Evolutionary conservation across 805 yeast species (phyloP).

Genomic region (Candida multigemmis): DNA sequence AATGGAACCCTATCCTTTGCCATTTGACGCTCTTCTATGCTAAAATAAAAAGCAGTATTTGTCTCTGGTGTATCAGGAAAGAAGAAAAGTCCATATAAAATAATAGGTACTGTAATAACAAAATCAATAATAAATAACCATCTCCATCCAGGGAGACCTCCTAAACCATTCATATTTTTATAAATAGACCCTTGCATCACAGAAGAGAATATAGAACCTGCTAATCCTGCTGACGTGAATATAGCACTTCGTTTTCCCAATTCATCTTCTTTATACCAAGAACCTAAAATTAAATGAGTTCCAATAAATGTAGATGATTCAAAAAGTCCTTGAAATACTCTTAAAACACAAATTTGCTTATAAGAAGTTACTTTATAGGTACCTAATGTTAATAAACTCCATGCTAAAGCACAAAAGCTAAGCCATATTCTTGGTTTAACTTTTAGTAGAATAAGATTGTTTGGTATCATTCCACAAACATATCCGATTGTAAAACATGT

Average conservation of each 20-base stretch:
- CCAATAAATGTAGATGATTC: constrained; percentile 52
- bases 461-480: constrained; percentile 53
- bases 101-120: constrained; percentile 47
- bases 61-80: constrained; percentile 55
- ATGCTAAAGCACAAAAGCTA: constrained; percentile 41
- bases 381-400: constrained; percentile 50
- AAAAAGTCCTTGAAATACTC: constrained; percentile 54
- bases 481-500: constrained; percentile 56
- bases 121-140: constrained; percentile 65
- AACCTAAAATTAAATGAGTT: constrained; percentile 44
- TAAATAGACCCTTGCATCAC: constrained; percentile 51
- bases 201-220: constrained; percentile 48
- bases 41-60: constrained; percentile 15
- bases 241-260: constrained; percentile 43
- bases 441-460: constrained; percentile 42
- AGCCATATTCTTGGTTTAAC: constrained; percentile 52
- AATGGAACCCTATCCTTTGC: constrained; percentile 25
- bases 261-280: constrained; percentile 43
- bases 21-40: constrained; percentile 14
- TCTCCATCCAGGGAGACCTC: constrained; percentile 55
- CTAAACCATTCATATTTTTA: constrained; percentile 32
- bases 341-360: constrained; percentile 42
- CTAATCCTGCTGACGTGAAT: constrained; percentile 44
- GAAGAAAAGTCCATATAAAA: constrained; percentile 44
- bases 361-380: constrained; percentile 39